Base-by-base conservation (phyloP, 2,329 filamentous ascomycete species). In the Diaporthe vexans region DNA sequence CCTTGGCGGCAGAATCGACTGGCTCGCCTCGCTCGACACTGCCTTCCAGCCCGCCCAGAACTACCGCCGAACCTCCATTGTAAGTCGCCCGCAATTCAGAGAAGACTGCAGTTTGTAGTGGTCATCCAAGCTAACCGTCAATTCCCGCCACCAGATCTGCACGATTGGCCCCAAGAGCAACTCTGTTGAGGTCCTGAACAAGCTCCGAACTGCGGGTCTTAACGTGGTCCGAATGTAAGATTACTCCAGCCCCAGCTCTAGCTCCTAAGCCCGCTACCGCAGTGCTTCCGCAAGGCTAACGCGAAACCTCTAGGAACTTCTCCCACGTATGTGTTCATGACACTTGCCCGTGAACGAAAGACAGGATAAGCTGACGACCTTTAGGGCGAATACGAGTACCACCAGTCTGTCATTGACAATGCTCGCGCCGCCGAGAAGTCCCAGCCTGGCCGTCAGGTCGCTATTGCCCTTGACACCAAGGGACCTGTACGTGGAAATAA, bases 121-220 rank as follows among this genome's bases (percentile, higher is more conserved):
- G 15, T 24, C 24, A 3, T 51, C 33, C 37, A 43, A 35, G 33
- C 72, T 76, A 67, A 76, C 43, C 40, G 8, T 33, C 35, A 35
- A 58, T 9, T 17, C 51, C 11, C 71, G 56, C n/a, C 17, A 70
- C 43, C 19, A 76, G 88, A 98, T 99, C 86, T 95, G 96, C 89
- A 98, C 97, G 81, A 98, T 99, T 84, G 97, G 97, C 77, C 97
- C 97, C 83, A 99, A 98, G 93, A 99, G 97, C 81, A 99, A 99
- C 90, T 97, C 95, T 51, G 93, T 95, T 74, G 94, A 98, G 88
- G 95, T 95, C 86, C 97, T 99, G 88, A 98, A 98, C 87, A 91
- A 92, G 84, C 94, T 99, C 81, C 94, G 96, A 85, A 91, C 90
- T 82, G 93, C 93, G 78, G 97, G 97, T 86, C 93, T 98, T 81